Conservation (phyloP, 2,329 filamentous ascomycete genomes). For the Colletotrichum paranaense region DNA sequence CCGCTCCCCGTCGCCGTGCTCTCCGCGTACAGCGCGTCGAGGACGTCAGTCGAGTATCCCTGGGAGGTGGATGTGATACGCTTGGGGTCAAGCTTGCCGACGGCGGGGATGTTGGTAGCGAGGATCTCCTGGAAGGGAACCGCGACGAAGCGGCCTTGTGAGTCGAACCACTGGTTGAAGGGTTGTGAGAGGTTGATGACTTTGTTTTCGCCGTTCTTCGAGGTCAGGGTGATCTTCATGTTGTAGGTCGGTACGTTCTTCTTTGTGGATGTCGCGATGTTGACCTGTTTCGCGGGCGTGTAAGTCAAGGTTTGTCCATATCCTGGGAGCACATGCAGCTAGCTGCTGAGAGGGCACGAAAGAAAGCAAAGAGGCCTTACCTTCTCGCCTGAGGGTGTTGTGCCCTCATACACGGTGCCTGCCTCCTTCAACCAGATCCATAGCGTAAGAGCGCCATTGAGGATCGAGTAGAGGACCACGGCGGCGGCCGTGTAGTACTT, state of each 20-base stretch:
- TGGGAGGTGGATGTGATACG: conserved; percentile 54
- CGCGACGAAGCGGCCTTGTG: conserved; percentile 76
- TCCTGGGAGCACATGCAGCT: neutral
- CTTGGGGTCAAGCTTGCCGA: conserved; percentile 75
- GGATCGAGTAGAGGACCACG: conserved; percentile 80
- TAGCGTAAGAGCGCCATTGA: conserved; percentile 82
- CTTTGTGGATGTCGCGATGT: conserved; percentile 76
- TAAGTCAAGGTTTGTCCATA: conserved; percentile 30
- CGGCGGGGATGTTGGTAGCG: conserved; percentile 72
- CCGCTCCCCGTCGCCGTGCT: conserved; percentile 44
- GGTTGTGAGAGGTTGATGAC: conserved; percentile 68
- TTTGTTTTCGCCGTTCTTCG: conserved; percentile 51
- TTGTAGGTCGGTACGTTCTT: conserved; percentile 88
- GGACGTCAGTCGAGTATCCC: conserved; percentile 55
- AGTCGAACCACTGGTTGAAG: conserved; percentile 84
- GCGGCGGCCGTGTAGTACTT: conserved; percentile 84
- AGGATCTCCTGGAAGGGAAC: conserved; percentile 84
- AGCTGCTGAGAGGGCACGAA: neutral
- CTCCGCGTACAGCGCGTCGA: conserved; percentile 57
- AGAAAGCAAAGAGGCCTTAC: conserved; percentile 51
- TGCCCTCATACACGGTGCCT: conserved; percentile 83
- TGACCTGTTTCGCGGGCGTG: conserved; percentile 64
- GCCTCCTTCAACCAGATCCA: conserved; percentile 91
- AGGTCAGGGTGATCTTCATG: conserved; percentile 71
- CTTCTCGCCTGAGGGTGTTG: conserved; percentile 72